Evolutionary conservation across 306 rosid genomes (phyloP).

Genomic region (Vigna nakashimae): DNA sequence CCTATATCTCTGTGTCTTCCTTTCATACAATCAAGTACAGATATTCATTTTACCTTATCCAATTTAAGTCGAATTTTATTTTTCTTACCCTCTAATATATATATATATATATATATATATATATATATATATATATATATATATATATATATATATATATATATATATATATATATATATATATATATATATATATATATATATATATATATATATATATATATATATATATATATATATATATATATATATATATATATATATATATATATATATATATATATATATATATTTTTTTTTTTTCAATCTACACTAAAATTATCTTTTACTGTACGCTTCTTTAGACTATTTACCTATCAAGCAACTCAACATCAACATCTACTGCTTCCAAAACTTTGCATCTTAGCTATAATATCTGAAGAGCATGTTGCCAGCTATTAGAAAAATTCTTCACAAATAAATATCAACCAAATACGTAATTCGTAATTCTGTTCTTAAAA

Average conservation of each 20-base stretch:
- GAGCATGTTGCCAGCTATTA: conserved; percentile 20
- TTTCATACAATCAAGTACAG: no score
- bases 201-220: no score
- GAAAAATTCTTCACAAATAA: not conserved
- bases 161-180: no score
- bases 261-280: no score
- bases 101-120: no score
- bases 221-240: no score
- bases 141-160: no score
- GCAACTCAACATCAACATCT: not conserved
- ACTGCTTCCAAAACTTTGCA: not conserved
- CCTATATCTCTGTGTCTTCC: no score
- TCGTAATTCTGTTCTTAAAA: not conserved
- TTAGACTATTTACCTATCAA: not conserved
- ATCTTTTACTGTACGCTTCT: not conserved
- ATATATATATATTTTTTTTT: not conserved
- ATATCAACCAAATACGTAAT: not conserved
- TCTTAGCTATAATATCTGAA: not conserved
- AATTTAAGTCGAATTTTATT: not conserved
- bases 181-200: no score
- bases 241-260: not conserved
- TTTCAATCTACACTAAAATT: not conserved
- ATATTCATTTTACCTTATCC: no score
- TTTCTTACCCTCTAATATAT: not conserved
- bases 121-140: not conserved